Conservation (phyloP, 345 rosid genomes). For the Aquilaria yunnanensis region DNA sequence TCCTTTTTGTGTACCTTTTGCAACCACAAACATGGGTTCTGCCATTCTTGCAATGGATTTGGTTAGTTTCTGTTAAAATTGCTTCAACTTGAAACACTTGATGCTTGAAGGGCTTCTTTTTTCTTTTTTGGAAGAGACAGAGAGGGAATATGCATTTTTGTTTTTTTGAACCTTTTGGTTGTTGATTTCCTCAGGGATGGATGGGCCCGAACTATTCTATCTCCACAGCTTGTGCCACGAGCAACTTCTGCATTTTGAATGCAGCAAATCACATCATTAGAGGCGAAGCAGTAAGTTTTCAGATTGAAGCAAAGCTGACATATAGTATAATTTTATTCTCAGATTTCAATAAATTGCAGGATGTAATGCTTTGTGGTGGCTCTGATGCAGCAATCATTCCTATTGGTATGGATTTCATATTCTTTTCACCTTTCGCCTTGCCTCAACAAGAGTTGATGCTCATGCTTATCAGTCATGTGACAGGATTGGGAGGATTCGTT, state of each 20-base stretch:
- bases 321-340: conserved; percentile 3
- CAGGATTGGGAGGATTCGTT: conserved; percentile 98
- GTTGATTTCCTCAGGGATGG: conserved; percentile 65
- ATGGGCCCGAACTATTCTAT: conserved; percentile 99
- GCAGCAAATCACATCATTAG: conserved; percentile 90
- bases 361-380: conserved; percentile 97
- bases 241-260: conserved; percentile 89
- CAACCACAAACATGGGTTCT: conserved; percentile 98
- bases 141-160: no score
- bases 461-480: conserved; percentile 14
- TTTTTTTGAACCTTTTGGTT: conserved; percentile 12
- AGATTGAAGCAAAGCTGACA: neutral
- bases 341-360: conserved; percentile 39
- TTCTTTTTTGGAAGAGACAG: neutral
- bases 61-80: conserved; percentile 33
- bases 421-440: neutral
- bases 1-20: conserved; percentile 94
- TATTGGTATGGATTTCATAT: conserved; percentile 42
- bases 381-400: conserved; percentile 89
- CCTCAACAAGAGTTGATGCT: no score
- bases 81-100: no score
- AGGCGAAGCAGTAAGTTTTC: conserved; percentile 91
- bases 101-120: no score
- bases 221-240: conserved; percentile 93
- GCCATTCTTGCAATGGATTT: conserved; percentile 99